A percentile compares a stretch with the other conserved stretches of the same genome.
Conservation (phyloP, 1,284 basidiomycete genomes). For the Singerocomus inundabilis region DNA sequence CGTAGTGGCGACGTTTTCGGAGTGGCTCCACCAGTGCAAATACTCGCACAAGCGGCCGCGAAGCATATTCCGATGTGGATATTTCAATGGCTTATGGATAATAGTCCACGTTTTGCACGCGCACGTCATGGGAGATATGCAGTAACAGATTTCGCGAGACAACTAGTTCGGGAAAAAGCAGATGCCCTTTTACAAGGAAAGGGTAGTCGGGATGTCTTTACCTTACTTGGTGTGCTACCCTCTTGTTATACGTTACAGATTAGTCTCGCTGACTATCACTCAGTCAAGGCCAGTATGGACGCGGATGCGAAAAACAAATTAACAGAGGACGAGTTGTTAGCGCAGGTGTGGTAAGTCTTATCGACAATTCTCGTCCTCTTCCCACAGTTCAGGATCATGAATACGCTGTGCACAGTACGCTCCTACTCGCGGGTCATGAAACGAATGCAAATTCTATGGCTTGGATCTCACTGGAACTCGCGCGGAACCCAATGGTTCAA, state of each 20-base stretch:
- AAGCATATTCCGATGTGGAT: slow-evolving; percentile 25
- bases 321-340: slow-evolving; percentile 49
- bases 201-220: slow-evolving; percentile 33
- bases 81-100: slow-evolving; percentile 36
- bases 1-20: slow-evolving; percentile 10
- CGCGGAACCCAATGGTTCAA: slow-evolving; percentile 39
- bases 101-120: slow-evolving; percentile 37
- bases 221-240: slow-evolving; percentile 32
- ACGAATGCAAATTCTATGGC: slow-evolving; percentile 36
- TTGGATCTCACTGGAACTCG: slow-evolving; percentile 44
- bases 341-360: slow-evolving; percentile 47
- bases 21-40: slow-evolving; percentile 13
- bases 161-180: slow-evolving; percentile 42
- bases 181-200: slow-evolving; percentile 34
- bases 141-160: slow-evolving; percentile 33
- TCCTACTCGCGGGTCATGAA: slow-evolving; percentile 48
- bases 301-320: slow-evolving; percentile 43
- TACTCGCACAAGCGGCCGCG: slow-evolving; percentile 17
- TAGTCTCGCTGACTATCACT: background rate
- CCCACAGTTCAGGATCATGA: background rate
- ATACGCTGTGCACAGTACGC: background rate
- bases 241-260: background rate
- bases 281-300: slow-evolving; percentile 54
- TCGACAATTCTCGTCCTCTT: background rate
- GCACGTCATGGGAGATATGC: slow-evolving; percentile 29